These are phyloP conservation scores for Cyberlindnera petersonii DNA, from an alignment of 805 yeast species.

Conservation along the genomic window DNA sequence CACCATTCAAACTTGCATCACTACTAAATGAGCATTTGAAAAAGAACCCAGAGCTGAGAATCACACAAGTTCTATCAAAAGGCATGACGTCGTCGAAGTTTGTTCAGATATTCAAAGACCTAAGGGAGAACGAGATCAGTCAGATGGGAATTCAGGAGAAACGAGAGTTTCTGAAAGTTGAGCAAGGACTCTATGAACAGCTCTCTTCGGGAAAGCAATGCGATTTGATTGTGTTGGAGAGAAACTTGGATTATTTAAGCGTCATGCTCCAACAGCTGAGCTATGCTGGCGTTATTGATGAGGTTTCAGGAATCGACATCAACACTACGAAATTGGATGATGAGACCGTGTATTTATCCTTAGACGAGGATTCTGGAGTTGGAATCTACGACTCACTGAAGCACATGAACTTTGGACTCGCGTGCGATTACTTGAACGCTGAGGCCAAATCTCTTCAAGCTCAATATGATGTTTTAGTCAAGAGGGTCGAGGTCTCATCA, in stretches of 20 bases:
- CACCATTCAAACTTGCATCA: conserved; percentile 29
- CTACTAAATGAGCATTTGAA: conserved; percentile 43
- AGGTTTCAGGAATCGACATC: conserved; percentile 49
- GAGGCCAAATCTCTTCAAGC: conserved; percentile 68
- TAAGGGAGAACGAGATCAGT: conserved; percentile 28
- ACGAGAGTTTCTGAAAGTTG: conserved; percentile 23
- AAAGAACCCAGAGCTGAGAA: conserved; percentile 39
- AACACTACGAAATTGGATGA: conserved; percentile 31
- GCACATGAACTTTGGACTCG: conserved; percentile 68
- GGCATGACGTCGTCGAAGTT: conserved; percentile 55
- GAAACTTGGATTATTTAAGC: conserved; percentile 70
- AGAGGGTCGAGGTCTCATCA: conserved; percentile 36
- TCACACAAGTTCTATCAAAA: conserved; percentile 50
- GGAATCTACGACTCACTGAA: conserved; percentile 33
- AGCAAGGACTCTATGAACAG: conserved; percentile 34
- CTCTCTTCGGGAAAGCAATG: conserved; percentile 42
- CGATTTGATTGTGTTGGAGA: conserved; percentile 74
- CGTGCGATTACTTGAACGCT: conserved; percentile 68
- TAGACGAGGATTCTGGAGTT: conserved; percentile 7
- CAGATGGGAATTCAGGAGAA: conserved; percentile 35
- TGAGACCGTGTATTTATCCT: conserved; percentile 17
- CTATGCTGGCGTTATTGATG: conserved; percentile 80
- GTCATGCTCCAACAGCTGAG: conserved; percentile 73
- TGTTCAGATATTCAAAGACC: conserved; percentile 37
- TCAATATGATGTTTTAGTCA: conserved; percentile 49